phyloP scores from a whole-genome alignment of 306 rosid species.

The Vigna radiata region DNA sequence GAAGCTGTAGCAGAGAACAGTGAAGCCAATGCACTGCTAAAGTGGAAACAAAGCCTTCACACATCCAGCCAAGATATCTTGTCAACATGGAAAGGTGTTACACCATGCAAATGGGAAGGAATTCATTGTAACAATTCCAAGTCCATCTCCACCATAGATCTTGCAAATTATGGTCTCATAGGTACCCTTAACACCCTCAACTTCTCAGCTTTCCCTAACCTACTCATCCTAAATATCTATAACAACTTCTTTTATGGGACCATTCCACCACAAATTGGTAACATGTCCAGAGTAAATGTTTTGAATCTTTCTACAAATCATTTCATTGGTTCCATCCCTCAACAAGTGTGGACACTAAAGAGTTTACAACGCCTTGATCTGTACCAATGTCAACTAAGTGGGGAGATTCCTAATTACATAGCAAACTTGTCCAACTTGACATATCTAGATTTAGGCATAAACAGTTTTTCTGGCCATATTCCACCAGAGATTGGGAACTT shows the following conservation, averaged over 20 bases:
- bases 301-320: conserved; percentile 27
- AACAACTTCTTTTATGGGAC: conserved; percentile 2
- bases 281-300: conserved; percentile 33
- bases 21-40: background rate
- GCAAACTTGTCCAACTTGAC: conserved; percentile 41
- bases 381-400: background rate
- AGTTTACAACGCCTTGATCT: conserved; percentile 24
- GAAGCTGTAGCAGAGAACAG: background rate
- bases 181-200: conserved; percentile 39
- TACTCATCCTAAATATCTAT: conserved; percentile 5
- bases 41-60: background rate
- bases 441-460: conserved; percentile 15
- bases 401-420: conserved; percentile 22
- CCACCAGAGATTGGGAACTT: conserved; percentile 46
- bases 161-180: conserved; percentile 3
- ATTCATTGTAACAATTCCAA: conserved; percentile 31
- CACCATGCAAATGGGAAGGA: conserved; percentile 22
- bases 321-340: conserved; percentile 39
- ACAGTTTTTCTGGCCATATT: background rate
- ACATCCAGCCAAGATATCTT: background rate
- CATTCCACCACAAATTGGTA: conserved; percentile 10
- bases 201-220: conserved; percentile 40
- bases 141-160: conserved; percentile 25
- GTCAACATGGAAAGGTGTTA: background rate
- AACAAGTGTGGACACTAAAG: conserved; percentile 29